Conservation (phyloP, 208 protist species). For the Acanthamoeba sp. region DNA sequence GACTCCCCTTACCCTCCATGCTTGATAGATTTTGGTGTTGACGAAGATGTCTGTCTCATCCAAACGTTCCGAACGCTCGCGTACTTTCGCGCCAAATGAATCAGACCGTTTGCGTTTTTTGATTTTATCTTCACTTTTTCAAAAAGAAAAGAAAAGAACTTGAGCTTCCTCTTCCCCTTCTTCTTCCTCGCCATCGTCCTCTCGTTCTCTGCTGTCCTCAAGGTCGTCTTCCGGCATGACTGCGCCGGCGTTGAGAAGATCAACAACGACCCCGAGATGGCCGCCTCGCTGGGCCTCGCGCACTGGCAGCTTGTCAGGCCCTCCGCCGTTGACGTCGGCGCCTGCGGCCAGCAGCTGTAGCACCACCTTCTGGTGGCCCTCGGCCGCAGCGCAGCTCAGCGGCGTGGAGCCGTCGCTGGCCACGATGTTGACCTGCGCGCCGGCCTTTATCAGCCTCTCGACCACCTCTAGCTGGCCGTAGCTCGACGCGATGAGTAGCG, state of each 20-base stretch:
- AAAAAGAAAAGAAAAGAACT: no score
- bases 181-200: neutral
- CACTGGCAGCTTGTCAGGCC: neutral
- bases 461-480: neutral
- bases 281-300: neutral
- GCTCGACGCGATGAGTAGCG: constrained; percentile 13
- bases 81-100: no score
- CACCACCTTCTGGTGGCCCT: neutral
- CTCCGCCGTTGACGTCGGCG: neutral
- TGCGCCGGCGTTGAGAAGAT: neutral
- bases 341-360: neutral
- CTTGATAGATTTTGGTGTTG: no score
- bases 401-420: constrained; percentile 3
- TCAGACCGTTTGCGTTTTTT: no score
- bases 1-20: neutral
- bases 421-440: constrained; percentile 15
- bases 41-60: no score
- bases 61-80: no score
- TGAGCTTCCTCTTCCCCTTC: neutral
- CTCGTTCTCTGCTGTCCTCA: neutral
- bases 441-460: neutral
- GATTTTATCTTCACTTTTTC: no score
- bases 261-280: neutral
- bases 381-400: neutral
- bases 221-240: neutral